Conservation (phyloP, 768 basidiomycete genomes). For the Mycena maculata region DNA sequence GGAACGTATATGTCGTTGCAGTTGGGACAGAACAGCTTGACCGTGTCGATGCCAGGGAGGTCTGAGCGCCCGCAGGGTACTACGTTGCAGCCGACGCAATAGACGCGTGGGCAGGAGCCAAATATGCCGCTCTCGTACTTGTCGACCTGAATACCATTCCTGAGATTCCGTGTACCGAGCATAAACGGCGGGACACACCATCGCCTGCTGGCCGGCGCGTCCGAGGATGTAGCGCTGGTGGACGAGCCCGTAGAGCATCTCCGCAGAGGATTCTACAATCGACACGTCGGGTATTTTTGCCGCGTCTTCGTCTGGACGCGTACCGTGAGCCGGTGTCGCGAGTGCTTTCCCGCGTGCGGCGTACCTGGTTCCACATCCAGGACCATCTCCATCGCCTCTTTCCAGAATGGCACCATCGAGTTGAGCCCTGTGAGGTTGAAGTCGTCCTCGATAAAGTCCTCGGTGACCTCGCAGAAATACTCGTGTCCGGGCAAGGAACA, state of each 20-base stretch:
- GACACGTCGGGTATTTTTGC: constrained; percentile 98
- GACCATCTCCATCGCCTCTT: constrained; percentile 99
- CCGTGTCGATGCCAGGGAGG: constrained; percentile 95
- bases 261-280: constrained; percentile 97
- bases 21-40: constrained; percentile 97
- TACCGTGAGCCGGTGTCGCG: constrained; percentile 19
- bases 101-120: constrained; percentile 95
- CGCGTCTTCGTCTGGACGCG: constrained; percentile 83
- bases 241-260: constrained; percentile 96
- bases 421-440: constrained; percentile 98
- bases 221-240: constrained; percentile 98
- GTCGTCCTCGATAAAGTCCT: constrained; percentile 99
- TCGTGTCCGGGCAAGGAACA: constrained; percentile 95
- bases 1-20: constrained; percentile 98
- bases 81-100: constrained; percentile 88
- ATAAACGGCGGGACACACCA: constrained; percentile 67
- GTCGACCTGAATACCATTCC: constrained; percentile 72
- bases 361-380: constrained; percentile 98
- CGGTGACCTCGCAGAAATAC: constrained; percentile 97
- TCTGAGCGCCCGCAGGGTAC: constrained; percentile 97
- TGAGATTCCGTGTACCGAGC: constrained; percentile 26
- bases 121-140: constrained; percentile 95
- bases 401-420: constrained; percentile 98
- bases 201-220: constrained; percentile 90
- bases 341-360: constrained; percentile 40